phyloP scores from a whole-genome alignment of 345 rosid genomes.

The Schrenkiella parvula region DNA sequence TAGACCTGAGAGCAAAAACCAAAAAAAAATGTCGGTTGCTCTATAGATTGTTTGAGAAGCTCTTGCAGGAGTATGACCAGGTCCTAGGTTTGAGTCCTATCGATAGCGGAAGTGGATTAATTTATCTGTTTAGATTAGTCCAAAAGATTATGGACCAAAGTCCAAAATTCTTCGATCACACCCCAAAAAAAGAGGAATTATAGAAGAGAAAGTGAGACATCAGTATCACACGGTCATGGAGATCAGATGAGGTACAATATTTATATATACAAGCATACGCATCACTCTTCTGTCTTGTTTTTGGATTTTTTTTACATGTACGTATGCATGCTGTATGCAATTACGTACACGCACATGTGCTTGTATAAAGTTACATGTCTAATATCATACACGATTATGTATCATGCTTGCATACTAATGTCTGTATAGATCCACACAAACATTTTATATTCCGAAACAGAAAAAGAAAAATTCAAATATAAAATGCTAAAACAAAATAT shows the following conservation, averaged over 20 bases:
- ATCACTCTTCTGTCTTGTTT: constrained; percentile 10
- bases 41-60: neutral
- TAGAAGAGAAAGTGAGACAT: constrained; percentile 29
- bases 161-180: neutral
- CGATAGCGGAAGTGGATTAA: neutral
- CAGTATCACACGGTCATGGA: constrained; percentile 28
- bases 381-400: neutral
- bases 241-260: constrained; percentile 21
- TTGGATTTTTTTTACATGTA: constrained; percentile 17
- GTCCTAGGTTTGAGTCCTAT: neutral
- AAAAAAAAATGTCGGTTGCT: neutral
- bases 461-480: too few relatives aligned
- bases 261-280: constrained; percentile 4
- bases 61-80: neutral
- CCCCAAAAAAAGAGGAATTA: neutral
- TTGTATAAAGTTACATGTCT: constrained; percentile 6
- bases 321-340: constrained; percentile 27
- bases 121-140: neutral
- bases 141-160: neutral
- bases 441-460: neutral
- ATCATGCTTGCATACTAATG: neutral
- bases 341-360: constrained; percentile 19
- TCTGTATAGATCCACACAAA: neutral
- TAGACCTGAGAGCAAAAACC: neutral
- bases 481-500: neutral